Conservation (phyloP, 352 stramenopile genomes). For the Globisporangium parvum region DNA sequence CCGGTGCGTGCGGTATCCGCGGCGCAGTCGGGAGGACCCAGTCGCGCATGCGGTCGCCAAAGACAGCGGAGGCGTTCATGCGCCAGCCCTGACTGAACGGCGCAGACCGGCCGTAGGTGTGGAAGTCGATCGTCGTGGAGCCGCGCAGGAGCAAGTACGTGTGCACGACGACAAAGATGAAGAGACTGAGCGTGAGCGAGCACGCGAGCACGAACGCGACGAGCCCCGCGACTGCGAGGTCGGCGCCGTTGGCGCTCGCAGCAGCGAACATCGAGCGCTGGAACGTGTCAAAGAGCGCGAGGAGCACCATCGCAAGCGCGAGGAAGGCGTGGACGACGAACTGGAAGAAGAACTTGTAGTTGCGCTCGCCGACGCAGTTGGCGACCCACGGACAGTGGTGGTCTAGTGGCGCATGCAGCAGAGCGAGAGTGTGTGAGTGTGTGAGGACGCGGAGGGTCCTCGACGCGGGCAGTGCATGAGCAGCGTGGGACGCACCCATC, state of each 20-base stretch:
- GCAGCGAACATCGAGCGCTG: conserved; percentile 16
- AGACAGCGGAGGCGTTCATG: conserved; percentile 43
- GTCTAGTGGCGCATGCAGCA: conserved; percentile 70
- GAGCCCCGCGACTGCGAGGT: conserved; percentile 41
- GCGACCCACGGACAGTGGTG: conserved; percentile 97
- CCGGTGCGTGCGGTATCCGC: conserved; percentile 9
- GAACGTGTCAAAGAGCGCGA: conserved; percentile 51
- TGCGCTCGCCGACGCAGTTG: conserved; percentile 76
- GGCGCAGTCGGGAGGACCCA: conserved; percentile 44
- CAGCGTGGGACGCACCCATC: conserved; percentile 47
- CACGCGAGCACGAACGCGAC: conserved; percentile 70
- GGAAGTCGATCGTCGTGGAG: conserved; percentile 76
- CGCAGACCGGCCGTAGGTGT: conserved; percentile 55
- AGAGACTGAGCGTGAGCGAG: conserved; percentile 59
- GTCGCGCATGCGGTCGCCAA: conserved; percentile 47
- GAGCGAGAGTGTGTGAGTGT: not conserved
- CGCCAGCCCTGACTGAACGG: conserved; percentile 69
- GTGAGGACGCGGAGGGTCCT: not conserved
- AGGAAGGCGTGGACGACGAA: conserved; percentile 79
- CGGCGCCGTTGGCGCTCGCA: conserved; percentile 18
- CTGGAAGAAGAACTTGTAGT: conserved; percentile 88
- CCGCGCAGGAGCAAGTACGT: conserved; percentile 58
- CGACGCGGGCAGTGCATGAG: not conserved
- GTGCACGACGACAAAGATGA: conserved; percentile 72
- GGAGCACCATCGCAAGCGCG: conserved; percentile 49